Evolutionary conservation across 352 stramenopile species (phyloP), one percentile per base, ranked within the genome.

Genomic region (Globisporangium okanoganense): DNA sequence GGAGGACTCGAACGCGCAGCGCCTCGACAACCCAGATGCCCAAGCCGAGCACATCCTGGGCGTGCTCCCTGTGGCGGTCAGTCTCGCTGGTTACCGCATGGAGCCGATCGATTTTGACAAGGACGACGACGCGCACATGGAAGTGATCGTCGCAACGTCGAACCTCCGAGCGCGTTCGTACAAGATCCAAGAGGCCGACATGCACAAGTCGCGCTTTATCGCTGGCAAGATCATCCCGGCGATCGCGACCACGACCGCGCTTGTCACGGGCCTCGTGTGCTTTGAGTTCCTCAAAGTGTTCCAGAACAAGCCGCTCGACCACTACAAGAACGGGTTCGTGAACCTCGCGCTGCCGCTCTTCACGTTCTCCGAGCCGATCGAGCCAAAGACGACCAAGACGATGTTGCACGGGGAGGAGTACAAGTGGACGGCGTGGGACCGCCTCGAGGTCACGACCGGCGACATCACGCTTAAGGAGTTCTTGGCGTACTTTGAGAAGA

Each of bases 191-290:
- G 97, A 98, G 56, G 96, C 86, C 47, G 96, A 99, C 67, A 97
- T 98, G 71, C 96, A 99, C 78, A 94, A 97, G 56, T 98, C 96
- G 31, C 96, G 98, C 53, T 97, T 98, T 33, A 99, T 99, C 78
- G 98, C 98, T n/a, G 98, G 98, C 53, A 98, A 98, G 70, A 99
- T 99, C 71, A 99, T 99, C 63, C 98, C 98, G 12, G 98, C 98
- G 16, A 99, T 99, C 72, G 97, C 98, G 22, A 99, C 98, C 40
- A 99, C 97, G 9, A 99, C 98, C 14, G 97, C 97, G 18, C 78
- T 99, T 36, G 97, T 99, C 33, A 99, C 97, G 0, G 98, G 97
- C 38, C 82, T 99, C 5, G 95, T 99, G 65, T 99, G 96, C 72
- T 93, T 99, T 60, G 97, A 99, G 69, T 88, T 99, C 45, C 88